Base-by-base conservation (phyloP, 2,329 filamentous ascomycete species). In the Monilinia aucupariae region DNA sequence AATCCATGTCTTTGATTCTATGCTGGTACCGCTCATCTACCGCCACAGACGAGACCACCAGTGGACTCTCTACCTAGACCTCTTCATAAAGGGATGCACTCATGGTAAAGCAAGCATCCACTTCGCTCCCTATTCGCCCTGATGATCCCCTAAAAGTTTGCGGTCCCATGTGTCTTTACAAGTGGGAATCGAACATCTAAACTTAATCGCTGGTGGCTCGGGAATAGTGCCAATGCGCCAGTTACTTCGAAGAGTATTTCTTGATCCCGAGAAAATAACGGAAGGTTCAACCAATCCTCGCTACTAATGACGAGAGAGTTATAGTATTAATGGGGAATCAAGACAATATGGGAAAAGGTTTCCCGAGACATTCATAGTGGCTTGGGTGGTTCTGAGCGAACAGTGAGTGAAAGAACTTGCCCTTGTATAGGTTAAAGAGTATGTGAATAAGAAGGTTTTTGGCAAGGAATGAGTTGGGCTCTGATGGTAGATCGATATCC, bases 211-310 rank as follows among this genome's bases (percentile, higher is more conserved):
- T 0, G 88, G 88, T 51, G 88, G 88, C 15, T 86, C 67, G 15
- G 88, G 88, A 22, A 89, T 91, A 67, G 90, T 87, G 0, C 88
- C 88, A 0, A 81, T 87, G 67, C 89, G 84, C 71, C 85, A 88
- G 71, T 80, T 89, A 2, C 78, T 82, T 2, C 81, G 79, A 55
- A 83, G 83, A 2, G 86, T 89, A 62, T 76, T 88, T n/a, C 74
- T 76, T 51, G 83, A 89, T 69, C 80, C 85, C 0, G 74, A 78
- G 1, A 87, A 90, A 68, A 77, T 76, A 64, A 90, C 88, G 1
- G 1, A 79, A 79, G 60, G 78, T 90, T 50, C 85, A 82, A 0
- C 78, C 91, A 0, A 76, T 91, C 0, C 88, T 85, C 69, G 87
- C 86, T 41, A 85, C 85, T 64, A 88, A 89, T 66, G 81, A 79